phyloP scores from a whole-genome alignment of 2,329 filamentous ascomycete species.

The Aureobasidium vineae region DNA sequence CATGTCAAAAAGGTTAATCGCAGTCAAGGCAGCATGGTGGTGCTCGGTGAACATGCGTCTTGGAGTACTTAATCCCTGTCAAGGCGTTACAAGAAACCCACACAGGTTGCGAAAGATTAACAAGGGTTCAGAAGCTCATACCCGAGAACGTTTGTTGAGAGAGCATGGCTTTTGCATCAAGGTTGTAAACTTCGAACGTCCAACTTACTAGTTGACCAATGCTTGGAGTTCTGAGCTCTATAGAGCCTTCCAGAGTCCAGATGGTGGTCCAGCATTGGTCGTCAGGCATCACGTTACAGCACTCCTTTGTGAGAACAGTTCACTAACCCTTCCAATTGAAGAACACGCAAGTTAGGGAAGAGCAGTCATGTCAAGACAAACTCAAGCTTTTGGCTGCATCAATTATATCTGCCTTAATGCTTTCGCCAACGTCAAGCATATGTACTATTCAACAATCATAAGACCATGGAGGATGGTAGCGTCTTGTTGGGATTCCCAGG shows the following conservation, averaged over 20 bases:
- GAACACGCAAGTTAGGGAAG: neutral
- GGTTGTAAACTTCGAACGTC: neutral
- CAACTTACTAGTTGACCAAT: neutral
- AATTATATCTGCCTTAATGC: neutral
- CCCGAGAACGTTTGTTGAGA: conserved; percentile 1
- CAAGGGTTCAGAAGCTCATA: neutral
- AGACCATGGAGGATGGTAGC: neutral
- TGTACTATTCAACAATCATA: neutral
- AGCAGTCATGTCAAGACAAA: neutral
- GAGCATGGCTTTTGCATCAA: conserved; percentile 3
- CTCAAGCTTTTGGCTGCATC: neutral
- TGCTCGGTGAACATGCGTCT: neutral
- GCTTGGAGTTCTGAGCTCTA: neutral
- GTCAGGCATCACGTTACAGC: no score
- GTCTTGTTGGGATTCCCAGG: neutral
- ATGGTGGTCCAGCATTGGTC: neutral
- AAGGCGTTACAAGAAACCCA: neutral
- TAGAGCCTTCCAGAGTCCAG: neutral
- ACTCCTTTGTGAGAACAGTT: no score
- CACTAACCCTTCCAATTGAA: neutral
- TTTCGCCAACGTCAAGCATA: neutral
- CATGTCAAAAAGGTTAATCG: neutral
- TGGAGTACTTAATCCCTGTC: neutral
- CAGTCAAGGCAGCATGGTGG: neutral
- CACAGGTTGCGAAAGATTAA: neutral